A percentile compares a stretch with the other conserved stretches of the same genome.
Conservation (phyloP, 345 rosid genomes). For the Physaria fendleri region DNA sequence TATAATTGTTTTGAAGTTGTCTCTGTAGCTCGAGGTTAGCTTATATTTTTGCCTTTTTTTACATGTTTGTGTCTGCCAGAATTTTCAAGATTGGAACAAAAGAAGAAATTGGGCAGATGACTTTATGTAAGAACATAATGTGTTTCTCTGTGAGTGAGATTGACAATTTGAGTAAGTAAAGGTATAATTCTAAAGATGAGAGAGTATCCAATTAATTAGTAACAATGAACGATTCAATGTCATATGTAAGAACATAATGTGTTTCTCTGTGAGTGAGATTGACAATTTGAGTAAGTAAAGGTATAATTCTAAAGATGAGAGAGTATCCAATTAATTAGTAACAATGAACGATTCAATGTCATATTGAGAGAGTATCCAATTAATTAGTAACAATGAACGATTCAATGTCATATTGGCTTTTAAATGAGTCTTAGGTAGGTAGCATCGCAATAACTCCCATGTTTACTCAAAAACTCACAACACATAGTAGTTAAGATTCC, state of each 20-base stretch:
- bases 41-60: not conserved
- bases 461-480: slow-evolving; percentile 28
- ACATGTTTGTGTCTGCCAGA: not conserved
- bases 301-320: slow-evolving; percentile 14
- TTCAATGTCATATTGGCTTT: slow-evolving; percentile 23
- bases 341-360: no score
- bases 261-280: not conserved
- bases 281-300: slow-evolving; percentile 19
- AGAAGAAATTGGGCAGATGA: slow-evolving; percentile 18
- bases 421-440: slow-evolving; percentile 24
- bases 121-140: slow-evolving; percentile 19
- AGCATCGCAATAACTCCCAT: slow-evolving; percentile 26
- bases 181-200: slow-evolving; percentile 14
- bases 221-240: no score
- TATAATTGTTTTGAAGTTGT: not conserved
- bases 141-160: not conserved
- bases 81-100: slow-evolving; percentile 9
- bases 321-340: no score
- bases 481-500: slow-evolving; percentile 18
- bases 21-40: not conserved
- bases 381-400: no score
- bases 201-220: no score
- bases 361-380: no score
- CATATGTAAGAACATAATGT: slow-evolving; percentile 12
- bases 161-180: slow-evolving; percentile 18